These are phyloP conservation scores for Suillus clintonianus DNA, from an alignment of 768 basidiomycete genomes.

Conservation along the genomic window DNA sequence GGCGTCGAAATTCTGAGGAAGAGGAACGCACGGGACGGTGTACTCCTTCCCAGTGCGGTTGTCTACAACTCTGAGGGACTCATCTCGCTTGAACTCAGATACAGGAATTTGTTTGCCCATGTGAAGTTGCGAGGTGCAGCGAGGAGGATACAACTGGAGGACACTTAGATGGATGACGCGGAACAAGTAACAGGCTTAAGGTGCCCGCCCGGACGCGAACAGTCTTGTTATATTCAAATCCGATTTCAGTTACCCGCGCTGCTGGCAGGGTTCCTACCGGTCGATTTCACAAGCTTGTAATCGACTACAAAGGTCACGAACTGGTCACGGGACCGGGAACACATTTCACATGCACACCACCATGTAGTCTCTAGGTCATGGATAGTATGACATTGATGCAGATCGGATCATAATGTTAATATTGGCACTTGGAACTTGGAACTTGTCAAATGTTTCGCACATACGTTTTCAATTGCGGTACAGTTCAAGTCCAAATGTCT, in stretches of 20 bases:
- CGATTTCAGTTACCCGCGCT: background rate
- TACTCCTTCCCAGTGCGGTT: conserved; percentile 84
- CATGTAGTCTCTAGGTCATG: no score
- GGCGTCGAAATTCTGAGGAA: background rate
- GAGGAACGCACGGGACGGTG: conserved; percentile 64
- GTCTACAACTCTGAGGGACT: conserved; percentile 68
- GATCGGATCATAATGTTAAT: no score
- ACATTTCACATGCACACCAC: no score
- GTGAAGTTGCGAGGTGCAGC: background rate
- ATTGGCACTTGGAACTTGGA: background rate
- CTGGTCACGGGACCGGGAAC: background rate
- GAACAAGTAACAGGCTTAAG: background rate
- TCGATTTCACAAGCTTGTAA: background rate
- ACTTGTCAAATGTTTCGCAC: background rate
- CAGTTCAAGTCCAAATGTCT: background rate
- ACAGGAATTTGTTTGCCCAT: conserved; percentile 29
- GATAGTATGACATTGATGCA: background rate
- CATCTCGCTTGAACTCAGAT: conserved; percentile 17
- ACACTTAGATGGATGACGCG: background rate
- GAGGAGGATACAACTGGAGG: background rate
- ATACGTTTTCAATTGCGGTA: background rate
- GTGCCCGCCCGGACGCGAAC: background rate
- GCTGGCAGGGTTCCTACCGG: background rate
- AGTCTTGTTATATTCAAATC: background rate
- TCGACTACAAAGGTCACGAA: background rate